Conservation (phyloP, 371 early-diverging fungal species). For the Mucor indicus region DNA sequence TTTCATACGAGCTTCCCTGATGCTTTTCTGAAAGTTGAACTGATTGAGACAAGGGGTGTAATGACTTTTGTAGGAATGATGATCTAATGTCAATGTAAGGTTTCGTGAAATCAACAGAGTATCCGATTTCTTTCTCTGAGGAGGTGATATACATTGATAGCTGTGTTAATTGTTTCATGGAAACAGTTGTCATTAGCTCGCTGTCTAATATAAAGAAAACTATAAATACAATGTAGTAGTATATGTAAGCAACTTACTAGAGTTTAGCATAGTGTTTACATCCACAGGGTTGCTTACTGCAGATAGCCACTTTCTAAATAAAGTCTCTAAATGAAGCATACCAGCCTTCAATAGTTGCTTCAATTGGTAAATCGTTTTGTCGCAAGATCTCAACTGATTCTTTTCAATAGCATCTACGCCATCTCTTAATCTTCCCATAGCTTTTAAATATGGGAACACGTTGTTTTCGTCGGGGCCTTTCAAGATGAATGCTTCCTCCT, state of each 20-base stretch:
- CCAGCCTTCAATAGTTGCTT: slow-evolving; percentile 59
- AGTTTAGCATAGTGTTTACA: slow-evolving; percentile 32
- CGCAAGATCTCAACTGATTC: slow-evolving; percentile 50
- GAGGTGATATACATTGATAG: slow-evolving; percentile 63
- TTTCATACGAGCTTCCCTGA: slow-evolving; percentile 63
- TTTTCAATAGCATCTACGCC: slow-evolving; percentile 54
- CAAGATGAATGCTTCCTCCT: slow-evolving; percentile 69
- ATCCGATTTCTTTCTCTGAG: slow-evolving; percentile 58
- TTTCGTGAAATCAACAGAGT: slow-evolving; percentile 66
- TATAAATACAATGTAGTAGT: not conserved
- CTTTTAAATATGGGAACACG: slow-evolving; percentile 49
- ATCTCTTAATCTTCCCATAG: slow-evolving; percentile 55
- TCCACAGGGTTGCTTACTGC: slow-evolving; percentile 51
- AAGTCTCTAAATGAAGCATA: slow-evolving; percentile 51
- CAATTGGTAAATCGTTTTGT: slow-evolving; percentile 54
- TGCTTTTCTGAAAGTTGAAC: slow-evolving; percentile 47
- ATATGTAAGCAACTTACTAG: slow-evolving; percentile 34
- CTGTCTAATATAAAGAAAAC: slow-evolving; percentile 5
- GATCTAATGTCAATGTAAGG: slow-evolving; percentile 77
- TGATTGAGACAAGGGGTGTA: slow-evolving; percentile 54
- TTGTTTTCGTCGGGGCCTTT: slow-evolving; percentile 60
- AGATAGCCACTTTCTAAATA: slow-evolving; percentile 54
- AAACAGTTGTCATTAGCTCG: slow-evolving; percentile 22
- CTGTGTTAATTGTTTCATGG: slow-evolving; percentile 53
- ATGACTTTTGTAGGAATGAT: slow-evolving; percentile 61